A percentile compares a stretch with the other conserved stretches of the same genome.
phyloP scores from a whole-genome alignment of 176 grass and related monocot genomes.

The Leersia perrieri region DNA sequence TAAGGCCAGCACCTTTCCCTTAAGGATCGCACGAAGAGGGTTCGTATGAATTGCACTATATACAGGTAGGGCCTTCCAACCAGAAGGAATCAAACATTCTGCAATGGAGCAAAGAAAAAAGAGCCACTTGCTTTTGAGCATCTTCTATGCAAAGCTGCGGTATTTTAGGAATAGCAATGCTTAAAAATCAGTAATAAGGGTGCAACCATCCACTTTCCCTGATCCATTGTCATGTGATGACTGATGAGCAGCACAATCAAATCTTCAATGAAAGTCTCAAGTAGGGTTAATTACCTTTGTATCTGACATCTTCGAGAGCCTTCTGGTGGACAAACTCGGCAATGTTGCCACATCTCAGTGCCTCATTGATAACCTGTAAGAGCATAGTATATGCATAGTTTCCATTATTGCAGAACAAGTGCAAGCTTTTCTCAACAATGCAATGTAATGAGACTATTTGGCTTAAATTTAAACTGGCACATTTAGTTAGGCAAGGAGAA shows the following conservation, averaged over 20 bases:
- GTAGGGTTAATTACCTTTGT: conserved; percentile 65
- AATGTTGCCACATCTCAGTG: conserved; percentile 86
- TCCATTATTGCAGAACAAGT: neutral
- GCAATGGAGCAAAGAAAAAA: conserved; percentile 46
- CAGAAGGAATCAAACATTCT: conserved; percentile 94
- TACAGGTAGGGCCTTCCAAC: conserved; percentile 94
- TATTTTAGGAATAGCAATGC: conserved; percentile 48
- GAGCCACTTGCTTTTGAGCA: conserved; percentile 55
- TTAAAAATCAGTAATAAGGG: conserved; percentile 47
- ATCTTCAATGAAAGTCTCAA: conserved; percentile 38
- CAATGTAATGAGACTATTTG: no score
- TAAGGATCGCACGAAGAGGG: no score
- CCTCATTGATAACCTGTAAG: conserved; percentile 79
- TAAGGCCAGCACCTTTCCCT: no score
- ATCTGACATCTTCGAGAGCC: conserved; percentile 88
- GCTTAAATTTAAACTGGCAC: no score
- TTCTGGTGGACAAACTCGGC: conserved; percentile 92
- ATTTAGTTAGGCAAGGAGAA: conserved; percentile 10
- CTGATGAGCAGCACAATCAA: conserved; percentile 54
- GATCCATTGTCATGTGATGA: conserved; percentile 80
- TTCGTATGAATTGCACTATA: conserved; percentile 84
- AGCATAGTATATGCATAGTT: conserved; percentile 12
- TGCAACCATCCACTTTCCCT: conserved; percentile 31
- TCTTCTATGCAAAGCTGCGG: conserved; percentile 47
- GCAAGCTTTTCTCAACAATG: no score